phyloP scores from a whole-genome alignment of 1,139 yeast species.

The Yamadazyma epiphylla region DNA sequence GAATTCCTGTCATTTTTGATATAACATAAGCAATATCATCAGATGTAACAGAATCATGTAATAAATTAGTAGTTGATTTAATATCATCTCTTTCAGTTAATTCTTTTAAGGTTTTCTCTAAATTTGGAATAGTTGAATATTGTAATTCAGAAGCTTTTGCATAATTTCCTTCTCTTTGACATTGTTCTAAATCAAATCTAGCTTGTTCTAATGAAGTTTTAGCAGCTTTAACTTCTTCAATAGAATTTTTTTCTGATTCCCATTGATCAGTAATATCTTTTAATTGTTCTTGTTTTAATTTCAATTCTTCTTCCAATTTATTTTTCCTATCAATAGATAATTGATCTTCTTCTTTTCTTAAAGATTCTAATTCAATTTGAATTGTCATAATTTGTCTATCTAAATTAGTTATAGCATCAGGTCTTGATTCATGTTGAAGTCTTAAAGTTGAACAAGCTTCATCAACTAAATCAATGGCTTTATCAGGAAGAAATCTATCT shows the following conservation, averaged over 20 bases:
- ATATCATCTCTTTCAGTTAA: conserved; percentile 40
- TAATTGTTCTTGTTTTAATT: conserved; percentile 60
- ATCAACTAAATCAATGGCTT: conserved; percentile 93
- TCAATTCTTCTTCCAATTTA: conserved; percentile 63
- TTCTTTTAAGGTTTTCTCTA: conserved; percentile 55
- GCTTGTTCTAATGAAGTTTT: conserved; percentile 84
- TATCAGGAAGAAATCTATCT: conserved; percentile 89
- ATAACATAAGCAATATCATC: conserved; percentile 93
- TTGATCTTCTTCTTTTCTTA: conserved; percentile 88
- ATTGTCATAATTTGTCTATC: conserved; percentile 92
- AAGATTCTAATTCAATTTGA: conserved; percentile 89
- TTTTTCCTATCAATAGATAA: conserved; percentile 70
- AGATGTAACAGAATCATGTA: conserved; percentile 91
- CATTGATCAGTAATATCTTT: conserved; percentile 72
- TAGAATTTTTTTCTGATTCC: conserved; percentile 75
- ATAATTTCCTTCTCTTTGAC: conserved; percentile 81
- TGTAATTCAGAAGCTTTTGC: conserved; percentile 87
- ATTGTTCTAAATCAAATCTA: conserved; percentile 73
- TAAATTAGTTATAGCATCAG: conserved; percentile 86
- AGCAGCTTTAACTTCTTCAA: conserved; percentile 73
- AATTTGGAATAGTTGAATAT: conserved; percentile 77
- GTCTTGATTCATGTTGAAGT: conserved; percentile 93
- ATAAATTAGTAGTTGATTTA: conserved; percentile 28
- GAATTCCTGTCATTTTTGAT: conserved; percentile 93
- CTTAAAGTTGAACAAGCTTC: conserved; percentile 96